These are phyloP conservation scores for Vachellia pachyceras DNA, from an alignment of 306 rosid genomes.

Conservation along the genomic window DNA sequence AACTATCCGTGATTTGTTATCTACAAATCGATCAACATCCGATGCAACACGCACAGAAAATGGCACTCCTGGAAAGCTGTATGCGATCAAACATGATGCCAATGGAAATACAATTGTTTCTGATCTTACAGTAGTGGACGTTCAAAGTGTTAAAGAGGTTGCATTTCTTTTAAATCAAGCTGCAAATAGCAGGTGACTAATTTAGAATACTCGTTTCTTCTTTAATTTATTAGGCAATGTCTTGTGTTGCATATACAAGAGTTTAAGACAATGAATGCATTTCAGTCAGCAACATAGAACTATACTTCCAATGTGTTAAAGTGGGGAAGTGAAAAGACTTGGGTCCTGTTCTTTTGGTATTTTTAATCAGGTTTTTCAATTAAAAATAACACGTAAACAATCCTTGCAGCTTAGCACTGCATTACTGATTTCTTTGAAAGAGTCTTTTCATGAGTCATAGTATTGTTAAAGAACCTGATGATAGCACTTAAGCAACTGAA, in stretches of 20 bases:
- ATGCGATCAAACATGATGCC: constrained; percentile 84
- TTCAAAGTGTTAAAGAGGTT: constrained; percentile 86
- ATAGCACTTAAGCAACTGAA: background rate
- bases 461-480: background rate
- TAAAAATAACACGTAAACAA: background rate
- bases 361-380: background rate
- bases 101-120: constrained; percentile 81
- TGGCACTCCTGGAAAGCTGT: constrained; percentile 78
- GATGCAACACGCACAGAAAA: constrained; percentile 57
- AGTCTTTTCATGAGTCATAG: background rate
- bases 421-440: background rate
- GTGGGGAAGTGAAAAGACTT: background rate
- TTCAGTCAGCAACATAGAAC: background rate
- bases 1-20: constrained; percentile 82
- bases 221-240: constrained; percentile 6
- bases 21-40: constrained; percentile 62
- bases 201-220: constrained; percentile 4
- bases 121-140: constrained; percentile 93
- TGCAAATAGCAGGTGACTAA: constrained; percentile 81
- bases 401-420: background rate
- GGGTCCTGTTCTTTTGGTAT: background rate
- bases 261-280: background rate
- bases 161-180: constrained; percentile 87
- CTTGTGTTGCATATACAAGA: constrained; percentile 1
- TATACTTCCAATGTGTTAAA: constrained; percentile 1